These are phyloP conservation scores for Aphanoascus verrucosus DNA, from an alignment of 2,329 filamentous ascomycete genomes.

Conservation along the genomic window DNA sequence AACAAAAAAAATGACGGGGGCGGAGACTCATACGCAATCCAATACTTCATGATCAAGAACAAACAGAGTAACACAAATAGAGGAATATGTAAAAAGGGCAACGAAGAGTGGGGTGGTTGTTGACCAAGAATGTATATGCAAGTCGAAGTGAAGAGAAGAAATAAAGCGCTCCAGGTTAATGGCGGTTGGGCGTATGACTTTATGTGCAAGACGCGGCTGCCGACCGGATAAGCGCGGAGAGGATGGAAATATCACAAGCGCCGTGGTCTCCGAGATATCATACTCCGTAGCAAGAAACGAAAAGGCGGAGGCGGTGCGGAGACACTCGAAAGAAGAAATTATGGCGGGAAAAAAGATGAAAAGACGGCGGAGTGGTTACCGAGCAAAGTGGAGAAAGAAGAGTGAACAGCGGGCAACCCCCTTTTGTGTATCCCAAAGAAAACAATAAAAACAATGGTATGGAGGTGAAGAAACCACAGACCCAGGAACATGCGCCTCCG, in stretches of 20 bases:
- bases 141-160: background rate
- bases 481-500: constrained; percentile 1
- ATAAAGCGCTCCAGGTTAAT: background rate
- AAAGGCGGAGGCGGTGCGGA: background rate
- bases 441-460: constrained; percentile 15
- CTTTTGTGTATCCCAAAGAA: constrained; percentile 13
- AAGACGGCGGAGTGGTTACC: background rate
- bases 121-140: background rate
- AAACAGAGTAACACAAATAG: background rate
- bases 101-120: no score
- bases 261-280: background rate
- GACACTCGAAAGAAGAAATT: background rate
- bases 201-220: background rate
- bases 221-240: background rate
- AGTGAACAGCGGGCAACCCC: background rate
- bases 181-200: background rate
- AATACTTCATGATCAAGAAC: background rate
- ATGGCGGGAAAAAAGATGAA: background rate
- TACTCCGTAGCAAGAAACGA: background rate
- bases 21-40: constrained; percentile 9
- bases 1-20: constrained; percentile 16
- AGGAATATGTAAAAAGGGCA: background rate
- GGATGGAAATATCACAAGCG: background rate
- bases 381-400: background rate
- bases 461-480: constrained; percentile 6